Evolutionary conservation across 768 basidiomycete species (phyloP).

Genomic region (Mycena pura): DNA sequence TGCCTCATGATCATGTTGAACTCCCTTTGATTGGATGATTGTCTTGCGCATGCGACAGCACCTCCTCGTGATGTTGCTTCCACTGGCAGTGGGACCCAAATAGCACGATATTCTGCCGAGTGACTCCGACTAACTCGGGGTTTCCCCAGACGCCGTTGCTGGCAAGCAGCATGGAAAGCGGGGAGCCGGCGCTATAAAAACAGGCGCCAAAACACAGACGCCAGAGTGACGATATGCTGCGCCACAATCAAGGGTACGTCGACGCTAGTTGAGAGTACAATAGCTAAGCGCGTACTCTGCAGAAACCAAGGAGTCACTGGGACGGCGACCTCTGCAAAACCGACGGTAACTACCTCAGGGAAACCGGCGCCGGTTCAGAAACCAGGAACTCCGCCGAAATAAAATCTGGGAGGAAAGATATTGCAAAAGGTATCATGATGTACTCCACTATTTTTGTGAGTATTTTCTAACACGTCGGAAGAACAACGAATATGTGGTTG

Average conservation of each 20-base stretch:
- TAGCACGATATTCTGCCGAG: constrained; percentile 6
- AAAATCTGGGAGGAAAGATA: constrained; percentile 1
- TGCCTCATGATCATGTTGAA: neutral
- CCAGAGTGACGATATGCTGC: neutral
- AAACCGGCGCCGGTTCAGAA: constrained; percentile 2
- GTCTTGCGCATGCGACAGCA: constrained; percentile 1
- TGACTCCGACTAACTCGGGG: neutral
- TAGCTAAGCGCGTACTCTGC: constrained; percentile 3
- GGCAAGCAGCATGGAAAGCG: neutral
- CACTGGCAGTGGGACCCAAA: constrained; percentile 2
- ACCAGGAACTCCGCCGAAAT: constrained; percentile 8
- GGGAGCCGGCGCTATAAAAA: constrained; percentile 6
- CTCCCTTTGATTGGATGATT: constrained; percentile 10
- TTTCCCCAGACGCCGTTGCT: constrained; percentile 6
- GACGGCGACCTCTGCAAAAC: constrained; percentile 5
- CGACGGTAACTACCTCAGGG: neutral
- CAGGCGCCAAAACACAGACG: constrained; percentile 1
- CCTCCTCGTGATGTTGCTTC: constrained; percentile 6
- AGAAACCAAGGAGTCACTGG: constrained; percentile 10
- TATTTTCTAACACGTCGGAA: neutral
- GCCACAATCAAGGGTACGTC: constrained; percentile 6
- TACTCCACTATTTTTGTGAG: constrained; percentile 2
- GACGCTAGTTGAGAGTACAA: constrained; percentile 5
- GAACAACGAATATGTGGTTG: constrained; percentile 1
- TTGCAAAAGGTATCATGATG: constrained; percentile 3